These are phyloP conservation scores for Daldinia grandis DNA, from an alignment of 495 filamentous ascomycete genomes.

Conservation along the genomic window DNA sequence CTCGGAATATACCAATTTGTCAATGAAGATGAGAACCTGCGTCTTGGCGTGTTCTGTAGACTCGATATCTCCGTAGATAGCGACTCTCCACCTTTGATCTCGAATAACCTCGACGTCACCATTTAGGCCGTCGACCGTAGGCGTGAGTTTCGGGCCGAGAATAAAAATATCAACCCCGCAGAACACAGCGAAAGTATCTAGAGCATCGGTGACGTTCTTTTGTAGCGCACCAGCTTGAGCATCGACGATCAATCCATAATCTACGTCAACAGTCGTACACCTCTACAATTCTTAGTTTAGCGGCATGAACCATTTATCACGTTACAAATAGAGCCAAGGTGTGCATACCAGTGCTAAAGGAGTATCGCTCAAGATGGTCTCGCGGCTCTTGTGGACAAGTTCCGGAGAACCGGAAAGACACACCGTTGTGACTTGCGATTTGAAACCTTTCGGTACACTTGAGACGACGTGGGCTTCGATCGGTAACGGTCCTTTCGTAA, in stretches of 20 bases:
- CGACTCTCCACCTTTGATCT: conserved; percentile 86
- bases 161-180: conserved; percentile 97
- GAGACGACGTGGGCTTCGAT: conserved; percentile 84
- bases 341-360: conserved; percentile 83
- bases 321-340: conserved; percentile 21
- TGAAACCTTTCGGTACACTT: conserved; percentile 78
- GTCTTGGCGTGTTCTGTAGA: conserved; percentile 97
- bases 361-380: conserved; percentile 83
- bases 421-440: conserved; percentile 84
- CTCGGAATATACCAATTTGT: conserved; percentile 79
- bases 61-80: conserved; percentile 94
- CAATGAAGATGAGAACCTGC: conserved; percentile 93
- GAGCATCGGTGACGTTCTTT: conserved; percentile 74
- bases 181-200: conserved; percentile 81
- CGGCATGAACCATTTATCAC: conserved; percentile 22
- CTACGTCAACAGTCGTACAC: conserved; percentile 90
- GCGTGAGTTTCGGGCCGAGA: conserved; percentile 78
- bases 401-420: conserved; percentile 87
- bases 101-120: conserved; percentile 60
- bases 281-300: conserved; percentile 65
- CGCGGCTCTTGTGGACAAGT: conserved; percentile 82
- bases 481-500: conserved; percentile 71
- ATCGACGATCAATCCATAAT: conserved; percentile 86
- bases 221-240: conserved; percentile 70
- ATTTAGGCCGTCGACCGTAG: conserved; percentile 69